Conservation (phyloP, 208 protist species). For the Strigomonas culicis region DNA sequence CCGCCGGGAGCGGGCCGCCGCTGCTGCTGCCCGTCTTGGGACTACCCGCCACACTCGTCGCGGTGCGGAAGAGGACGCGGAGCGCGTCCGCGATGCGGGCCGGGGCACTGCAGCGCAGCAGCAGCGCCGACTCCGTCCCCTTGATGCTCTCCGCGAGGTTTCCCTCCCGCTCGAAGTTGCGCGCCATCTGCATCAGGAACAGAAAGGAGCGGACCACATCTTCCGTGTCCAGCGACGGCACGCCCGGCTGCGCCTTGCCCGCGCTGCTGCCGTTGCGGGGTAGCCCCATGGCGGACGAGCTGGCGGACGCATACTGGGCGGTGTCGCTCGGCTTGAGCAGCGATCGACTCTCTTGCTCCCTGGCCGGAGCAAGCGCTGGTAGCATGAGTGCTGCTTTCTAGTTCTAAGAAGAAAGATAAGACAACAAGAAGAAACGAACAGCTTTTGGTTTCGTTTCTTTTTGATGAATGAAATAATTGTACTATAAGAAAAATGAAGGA, state of each 20-base stretch:
- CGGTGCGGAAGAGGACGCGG: no score
- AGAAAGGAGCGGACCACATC: constrained; percentile 23
- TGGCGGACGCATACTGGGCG: no score
- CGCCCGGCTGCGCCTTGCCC: not conserved
- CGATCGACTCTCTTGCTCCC: no score
- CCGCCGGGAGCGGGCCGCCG: no score
- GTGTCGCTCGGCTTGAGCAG: no score
- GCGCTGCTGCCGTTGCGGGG: not conserved
- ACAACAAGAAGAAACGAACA: no score
- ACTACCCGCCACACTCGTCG: no score
- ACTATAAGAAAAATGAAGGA: not conserved
- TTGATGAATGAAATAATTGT: no score
- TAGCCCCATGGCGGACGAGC: not conserved
- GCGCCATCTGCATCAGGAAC: constrained; percentile 63
- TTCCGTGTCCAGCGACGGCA: not conserved
- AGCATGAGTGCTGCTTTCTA: no score
- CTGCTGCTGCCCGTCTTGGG: no score
- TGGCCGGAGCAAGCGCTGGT: no score
- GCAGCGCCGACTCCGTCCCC: constrained; percentile 64
- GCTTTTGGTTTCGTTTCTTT: not conserved
- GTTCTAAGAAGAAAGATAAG: no score
- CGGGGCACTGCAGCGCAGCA: constrained; percentile 46
- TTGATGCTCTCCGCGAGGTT: constrained; percentile 76
- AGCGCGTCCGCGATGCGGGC: constrained; percentile 21
- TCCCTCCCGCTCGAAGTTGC: constrained; percentile 54